These are phyloP conservation scores for Pseudogymnoascus pannorum DNA, from an alignment of 2,329 filamentous ascomycete genomes.

Conservation along the genomic window DNA sequence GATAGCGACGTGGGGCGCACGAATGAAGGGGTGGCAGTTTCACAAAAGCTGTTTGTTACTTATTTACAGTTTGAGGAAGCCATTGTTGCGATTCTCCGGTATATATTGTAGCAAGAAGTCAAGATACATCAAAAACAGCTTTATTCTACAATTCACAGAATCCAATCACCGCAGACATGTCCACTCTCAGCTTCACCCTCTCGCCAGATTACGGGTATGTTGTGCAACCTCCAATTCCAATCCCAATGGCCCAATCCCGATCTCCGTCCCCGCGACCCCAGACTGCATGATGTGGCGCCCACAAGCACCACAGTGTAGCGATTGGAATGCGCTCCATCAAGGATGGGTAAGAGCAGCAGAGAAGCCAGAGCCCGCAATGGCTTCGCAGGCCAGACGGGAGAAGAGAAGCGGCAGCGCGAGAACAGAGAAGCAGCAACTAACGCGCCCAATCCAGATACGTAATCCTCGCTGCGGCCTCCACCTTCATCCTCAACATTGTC, in stretches of 20 bases:
- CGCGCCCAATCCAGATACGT: slow-evolving; percentile 46
- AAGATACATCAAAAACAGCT: background rate
- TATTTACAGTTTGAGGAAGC: background rate
- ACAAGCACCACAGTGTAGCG: background rate
- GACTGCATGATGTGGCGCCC: background rate
- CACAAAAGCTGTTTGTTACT: background rate
- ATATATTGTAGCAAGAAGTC: background rate
- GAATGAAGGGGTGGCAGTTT: background rate
- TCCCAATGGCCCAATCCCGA: background rate
- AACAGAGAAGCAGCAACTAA: background rate
- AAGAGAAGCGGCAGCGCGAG: background rate
- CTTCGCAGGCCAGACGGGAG: background rate
- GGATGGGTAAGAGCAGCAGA: background rate
- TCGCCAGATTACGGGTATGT: slow-evolving; percentile 9
- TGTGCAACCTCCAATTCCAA: background rate
- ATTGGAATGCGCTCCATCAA: background rate
- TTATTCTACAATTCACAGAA: background rate
- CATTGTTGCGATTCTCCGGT: background rate
- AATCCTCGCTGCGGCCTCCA: slow-evolving; percentile 48
- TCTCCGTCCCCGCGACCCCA: background rate
- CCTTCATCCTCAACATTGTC: slow-evolving; percentile 50
- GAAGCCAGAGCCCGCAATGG: background rate
- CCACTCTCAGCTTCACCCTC: background rate
- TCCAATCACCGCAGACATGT: slow-evolving; percentile 4
- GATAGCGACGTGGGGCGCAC: background rate